These are phyloP conservation scores for Verticillium longisporum DNA, from an alignment of 2,329 filamentous ascomycete genomes.

Conservation along the genomic window DNA sequence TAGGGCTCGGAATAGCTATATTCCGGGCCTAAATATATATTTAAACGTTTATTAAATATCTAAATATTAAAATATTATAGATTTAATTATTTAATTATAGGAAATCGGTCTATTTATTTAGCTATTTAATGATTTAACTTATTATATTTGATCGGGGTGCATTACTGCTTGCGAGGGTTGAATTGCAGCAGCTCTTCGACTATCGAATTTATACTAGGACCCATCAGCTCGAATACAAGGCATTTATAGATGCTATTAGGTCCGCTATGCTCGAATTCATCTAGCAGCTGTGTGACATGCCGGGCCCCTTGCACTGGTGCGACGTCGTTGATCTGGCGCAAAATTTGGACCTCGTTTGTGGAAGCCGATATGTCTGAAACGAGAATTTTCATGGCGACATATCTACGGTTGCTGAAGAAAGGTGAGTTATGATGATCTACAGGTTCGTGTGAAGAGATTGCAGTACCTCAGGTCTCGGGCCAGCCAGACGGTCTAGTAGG, in stretches of 20 bases:
- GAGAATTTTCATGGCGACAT: slow-evolving; percentile 19
- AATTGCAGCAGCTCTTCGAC: slow-evolving; percentile 24
- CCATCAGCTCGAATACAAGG: slow-evolving; percentile 23
- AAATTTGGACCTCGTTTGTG: slow-evolving; percentile 12
- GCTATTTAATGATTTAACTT: no score
- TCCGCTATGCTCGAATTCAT: slow-evolving; percentile 20
- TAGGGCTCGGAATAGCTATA: no score
- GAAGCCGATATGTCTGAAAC: slow-evolving; percentile 10
- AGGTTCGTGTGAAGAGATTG: background rate
- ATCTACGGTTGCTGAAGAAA: slow-evolving; percentile 13
- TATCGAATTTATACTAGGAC: slow-evolving; percentile 26
- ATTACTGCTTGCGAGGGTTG: slow-evolving; percentile 18
- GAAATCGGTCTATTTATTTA: no score
- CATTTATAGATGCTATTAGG: slow-evolving; percentile 24
- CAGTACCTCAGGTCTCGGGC: slow-evolving; percentile 15
- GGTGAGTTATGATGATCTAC: background rate
- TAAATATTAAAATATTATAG: no score
- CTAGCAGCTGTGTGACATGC: slow-evolving; percentile 18
- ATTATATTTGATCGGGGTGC: no score
- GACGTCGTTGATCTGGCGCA: slow-evolving; percentile 11
- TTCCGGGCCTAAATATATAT: no score
- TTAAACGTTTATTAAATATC: no score
- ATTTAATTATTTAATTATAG: no score
- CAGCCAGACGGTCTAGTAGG: slow-evolving; percentile 19
- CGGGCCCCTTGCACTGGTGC: slow-evolving; percentile 12